A percentile compares a stretch with the other conserved stretches of the same genome.
Conservation (phyloP, 371 early-diverging fungal species). For the Mucor plumbeus region DNA sequence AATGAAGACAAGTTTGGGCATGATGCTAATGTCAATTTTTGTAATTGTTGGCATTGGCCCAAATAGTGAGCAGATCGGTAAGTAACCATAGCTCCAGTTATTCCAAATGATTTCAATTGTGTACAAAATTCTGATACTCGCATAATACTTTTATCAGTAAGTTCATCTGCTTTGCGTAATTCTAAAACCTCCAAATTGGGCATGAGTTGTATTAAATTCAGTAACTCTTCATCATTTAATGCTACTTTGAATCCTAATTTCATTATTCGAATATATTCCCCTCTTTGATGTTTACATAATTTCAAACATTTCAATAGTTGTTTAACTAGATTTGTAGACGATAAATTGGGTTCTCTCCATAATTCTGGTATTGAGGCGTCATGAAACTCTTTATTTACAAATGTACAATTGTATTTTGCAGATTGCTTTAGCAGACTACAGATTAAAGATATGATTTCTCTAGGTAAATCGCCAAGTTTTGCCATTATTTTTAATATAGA, state of each 20-base stretch:
- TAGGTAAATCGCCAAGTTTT: slow-evolving; percentile 23
- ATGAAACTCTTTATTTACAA: slow-evolving; percentile 30
- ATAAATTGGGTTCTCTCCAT: slow-evolving; percentile 31
- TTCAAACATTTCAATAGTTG: slow-evolving; percentile 29
- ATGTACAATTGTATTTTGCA: slow-evolving; percentile 27
- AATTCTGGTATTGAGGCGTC: slow-evolving; percentile 31
- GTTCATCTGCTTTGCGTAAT: slow-evolving; percentile 26
- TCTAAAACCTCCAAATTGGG: slow-evolving; percentile 46
- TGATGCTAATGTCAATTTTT: slow-evolving; percentile 33
- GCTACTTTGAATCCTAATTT: slow-evolving; percentile 20
- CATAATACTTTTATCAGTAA: slow-evolving; percentile 47
- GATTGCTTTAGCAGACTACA: slow-evolving; percentile 31
- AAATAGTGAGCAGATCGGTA: slow-evolving; percentile 48
- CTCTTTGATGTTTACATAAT: slow-evolving; percentile 21
- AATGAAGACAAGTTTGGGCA: slow-evolving; percentile 35
- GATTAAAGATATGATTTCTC: slow-evolving; percentile 30
- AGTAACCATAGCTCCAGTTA: slow-evolving; percentile 34
- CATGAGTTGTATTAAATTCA: slow-evolving; percentile 25
- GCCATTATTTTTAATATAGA: slow-evolving; percentile 16
- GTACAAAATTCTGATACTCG: slow-evolving; percentile 32
- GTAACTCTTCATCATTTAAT: slow-evolving; percentile 34
- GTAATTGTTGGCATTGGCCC: slow-evolving; percentile 32
- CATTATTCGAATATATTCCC: slow-evolving; percentile 25
- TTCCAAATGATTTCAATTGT: slow-evolving; percentile 34
- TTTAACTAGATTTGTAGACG: slow-evolving; percentile 5